Evolutionary conservation across 1,284 basidiomycete genomes (phyloP), one percentile per base, ranked within the genome.

Genomic region (Xerocomus nothofagi): DNA sequence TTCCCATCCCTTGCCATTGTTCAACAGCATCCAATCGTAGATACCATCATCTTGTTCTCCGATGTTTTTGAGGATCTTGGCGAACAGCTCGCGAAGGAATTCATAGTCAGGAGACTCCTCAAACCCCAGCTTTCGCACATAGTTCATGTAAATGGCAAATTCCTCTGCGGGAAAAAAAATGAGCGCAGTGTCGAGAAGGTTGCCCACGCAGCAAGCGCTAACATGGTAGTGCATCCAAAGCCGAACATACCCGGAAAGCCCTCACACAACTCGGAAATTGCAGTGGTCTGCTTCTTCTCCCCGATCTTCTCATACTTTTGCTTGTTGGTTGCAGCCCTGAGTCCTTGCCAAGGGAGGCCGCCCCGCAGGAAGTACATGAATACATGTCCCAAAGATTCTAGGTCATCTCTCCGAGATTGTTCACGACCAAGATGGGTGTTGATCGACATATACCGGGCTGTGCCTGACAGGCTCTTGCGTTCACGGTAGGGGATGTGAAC

Each of bases 261-360:
- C 65, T 98, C 96, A 62, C 94, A 96, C 24, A 99, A 77, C 68
- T 98, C 96, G 39, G 84, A 79, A 62, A 98, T 98, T 4, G 84
- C 81, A 2, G 96, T 98, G 39, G 83, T 91, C 74, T 98, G 95
- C 76, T 91, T 99, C 82, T 97, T 97, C 77, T 98, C 94, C 60
- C 93, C 93, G 64, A 98, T 97, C 71, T 94, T 92, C 73, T 98
- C 94, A 68, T 98, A 97, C 76, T 97, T 97, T 72, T 97, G 94
- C 77, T 97, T 97, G 78, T 97, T 97, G 26, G 94, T 97, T 15
- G 93, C 93, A 33, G 94, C 94, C 69, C 93, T 86, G 58, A 98
- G 78, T 44, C 94, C 94, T 70, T 97, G 94, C 94, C 94, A 97
- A 29, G 94, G 93, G 41, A 97, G 80, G 43, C 91, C 88, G 36